These are phyloP conservation scores for Fusarium nygamai DNA, from an alignment of 2,329 filamentous ascomycete species.

Conservation along the genomic window DNA sequence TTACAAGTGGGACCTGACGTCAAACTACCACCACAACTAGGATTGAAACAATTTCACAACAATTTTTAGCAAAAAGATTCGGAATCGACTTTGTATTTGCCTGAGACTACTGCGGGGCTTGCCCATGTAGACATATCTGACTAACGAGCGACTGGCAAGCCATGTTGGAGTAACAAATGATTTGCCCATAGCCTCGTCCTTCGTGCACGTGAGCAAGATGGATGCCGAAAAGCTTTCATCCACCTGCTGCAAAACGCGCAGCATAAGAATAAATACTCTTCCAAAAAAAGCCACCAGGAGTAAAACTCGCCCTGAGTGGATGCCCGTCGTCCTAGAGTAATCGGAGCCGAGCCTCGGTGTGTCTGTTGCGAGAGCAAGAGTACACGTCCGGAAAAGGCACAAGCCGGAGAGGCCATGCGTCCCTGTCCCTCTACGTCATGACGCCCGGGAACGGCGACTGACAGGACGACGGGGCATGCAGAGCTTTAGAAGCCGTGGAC, in stretches of 20 bases:
- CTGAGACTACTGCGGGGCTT: conserved; percentile 50
- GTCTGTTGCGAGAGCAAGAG: conserved; percentile 35
- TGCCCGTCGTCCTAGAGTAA: conserved; percentile 47
- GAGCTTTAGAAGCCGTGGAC: conserved; percentile 67
- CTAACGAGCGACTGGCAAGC: conserved; percentile 50
- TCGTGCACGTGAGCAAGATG: conserved; percentile 37
- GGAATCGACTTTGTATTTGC: conserved; percentile 45
- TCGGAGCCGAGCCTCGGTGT: conserved; percentile 47
- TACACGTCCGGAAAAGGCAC: conserved; percentile 45
- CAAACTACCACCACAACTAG: neutral
- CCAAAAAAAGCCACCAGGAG: conserved; percentile 42
- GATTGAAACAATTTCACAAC: conserved; percentile 2
- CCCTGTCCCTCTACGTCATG: conserved; percentile 48
- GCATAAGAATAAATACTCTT: conserved; percentile 41
- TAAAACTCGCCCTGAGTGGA: conserved; percentile 44
- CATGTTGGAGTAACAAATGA: conserved; percentile 38
- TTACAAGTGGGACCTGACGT: conserved; percentile 8
- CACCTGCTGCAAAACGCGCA: conserved; percentile 33
- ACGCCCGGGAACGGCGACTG: conserved; percentile 46
- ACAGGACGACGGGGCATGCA: conserved; percentile 53
- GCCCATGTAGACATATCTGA: conserved; percentile 43
- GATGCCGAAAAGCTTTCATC: conserved; percentile 13
- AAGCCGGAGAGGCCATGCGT: conserved; percentile 45
- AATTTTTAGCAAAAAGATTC: conserved; percentile 9
- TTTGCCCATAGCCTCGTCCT: conserved; percentile 47